A percentile compares a stretch with the other conserved stretches of the same genome.
Evolutionary conservation across 2,329 filamentous ascomycete genomes (phyloP).

Genomic region (Monascus ruber): DNA sequence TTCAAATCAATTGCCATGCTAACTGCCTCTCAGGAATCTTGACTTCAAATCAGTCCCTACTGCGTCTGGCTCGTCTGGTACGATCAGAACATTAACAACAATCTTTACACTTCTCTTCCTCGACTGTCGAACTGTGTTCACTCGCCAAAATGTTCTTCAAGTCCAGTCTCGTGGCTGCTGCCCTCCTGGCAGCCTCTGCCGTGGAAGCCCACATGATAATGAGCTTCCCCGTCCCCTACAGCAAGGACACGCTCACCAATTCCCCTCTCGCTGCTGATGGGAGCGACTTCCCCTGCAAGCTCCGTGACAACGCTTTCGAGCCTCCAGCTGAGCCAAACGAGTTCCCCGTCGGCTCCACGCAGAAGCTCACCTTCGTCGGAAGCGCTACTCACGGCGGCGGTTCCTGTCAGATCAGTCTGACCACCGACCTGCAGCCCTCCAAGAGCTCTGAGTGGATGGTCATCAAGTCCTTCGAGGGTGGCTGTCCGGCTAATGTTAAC

Average conservation of each 20-base stretch:
- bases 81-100: constrained; percentile 14
- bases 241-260: constrained; percentile 43
- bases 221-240: constrained; percentile 54
- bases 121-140: constrained; percentile 8
- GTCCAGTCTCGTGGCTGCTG: constrained; percentile 23
- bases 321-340: constrained; percentile 42
- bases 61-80: constrained; percentile 23
- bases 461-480: constrained; percentile 76
- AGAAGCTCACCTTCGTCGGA: constrained; percentile 56
- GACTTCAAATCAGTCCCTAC: constrained; percentile 10
- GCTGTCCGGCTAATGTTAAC: constrained; percentile 56
- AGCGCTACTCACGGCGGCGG: constrained; percentile 78
- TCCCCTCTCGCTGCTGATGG: constrained; percentile 51
- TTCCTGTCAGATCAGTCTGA: constrained; percentile 80
- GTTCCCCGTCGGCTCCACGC: constrained; percentile 52
- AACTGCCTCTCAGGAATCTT: constrained; percentile 8
- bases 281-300: constrained; percentile 74
- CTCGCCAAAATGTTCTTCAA: constrained; percentile 21
- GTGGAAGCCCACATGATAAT: constrained; percentile 69
- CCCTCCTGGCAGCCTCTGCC: constrained; percentile 42
- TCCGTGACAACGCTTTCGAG: constrained; percentile 30
- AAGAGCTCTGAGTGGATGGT: constrained; percentile 68
- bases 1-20: constrained; percentile 3
- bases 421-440: constrained; percentile 60
- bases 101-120: constrained; percentile 9